Evolutionary conservation across 768 basidiomycete species (phyloP), one percentile per base, ranked within the genome.

Genomic region (Leccinum olivaceopallidum): DNA sequence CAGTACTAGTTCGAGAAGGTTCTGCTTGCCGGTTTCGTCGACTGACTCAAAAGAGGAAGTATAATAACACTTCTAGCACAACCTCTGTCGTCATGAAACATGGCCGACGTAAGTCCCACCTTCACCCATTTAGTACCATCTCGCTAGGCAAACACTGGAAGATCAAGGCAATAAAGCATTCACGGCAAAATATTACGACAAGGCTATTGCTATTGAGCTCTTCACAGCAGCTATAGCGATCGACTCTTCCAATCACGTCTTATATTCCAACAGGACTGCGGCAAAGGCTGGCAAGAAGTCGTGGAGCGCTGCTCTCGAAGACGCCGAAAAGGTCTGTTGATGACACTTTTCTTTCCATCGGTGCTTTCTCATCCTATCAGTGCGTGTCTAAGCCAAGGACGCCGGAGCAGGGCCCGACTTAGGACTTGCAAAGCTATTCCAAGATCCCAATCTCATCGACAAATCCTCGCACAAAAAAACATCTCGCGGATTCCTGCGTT

Each of bases 161-260:
- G 91, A 93, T 71, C 86, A 86, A 71, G 95, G 95, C 69, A 98
- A 98, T 83, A 94, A 95, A 71, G 95, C 95, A 22, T 98, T 98
- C 77, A 81, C 90, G 42, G 92, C 92, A 58, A 97, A 94, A 73
- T 85, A 97, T 68, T 97, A 92, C 77, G 88, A 92, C 78, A 86
- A 82, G 67, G 95, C 95, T 7, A 91, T 7, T 87, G 90, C 70
- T 95, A 94, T 92, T 79, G 83, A 89, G 70, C 78, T 90, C 53
- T 94, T 93, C 76, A 81, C 85, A 4, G 82, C 93, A 69, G 95
- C 92, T 20, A 90, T 98, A 71, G 85, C 81, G 52, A 68, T 95
- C 66, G 95, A 97, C 76, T 79, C 89, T 2, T 80, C 78, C 39
- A 96, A 96, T 71, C 89, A 90, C 74, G 95, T 98, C 56, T 79